Evolutionary conservation across 1,284 basidiomycete genomes (phyloP), one percentile per base, ranked within the genome.

Genomic region (Microbotryomycetes sp.): DNA sequence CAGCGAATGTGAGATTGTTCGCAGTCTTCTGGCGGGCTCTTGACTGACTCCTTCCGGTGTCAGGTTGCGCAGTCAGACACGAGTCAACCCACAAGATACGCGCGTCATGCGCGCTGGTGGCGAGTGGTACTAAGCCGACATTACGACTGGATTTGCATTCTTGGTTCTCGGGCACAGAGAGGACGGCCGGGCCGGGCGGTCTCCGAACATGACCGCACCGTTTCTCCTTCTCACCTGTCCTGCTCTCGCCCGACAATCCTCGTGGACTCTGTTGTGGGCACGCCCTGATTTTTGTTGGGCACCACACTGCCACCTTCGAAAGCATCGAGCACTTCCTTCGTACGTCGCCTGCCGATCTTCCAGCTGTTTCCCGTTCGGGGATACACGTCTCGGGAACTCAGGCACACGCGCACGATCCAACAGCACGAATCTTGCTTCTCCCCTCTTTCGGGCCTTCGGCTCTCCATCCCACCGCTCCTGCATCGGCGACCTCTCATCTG

Each of bases 1-100:
- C 66, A 67, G 58, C 49, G 66, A 47, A 65, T 65, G 66, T 59
- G 28, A 45, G 60, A 49, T n/a, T 46, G 3, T 5, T 26, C 23
- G 15, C 4, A 24, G 6, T 16, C 21, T 16, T 16, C 6, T 24
- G 26, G 15, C 4, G 24, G 13, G 48, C 4, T 27, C 18, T 23
- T 27, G 15, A 13, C 16, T 7, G 4, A 13, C 3, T 26, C 23
- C 3, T 3, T 28, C 28, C 4, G 9, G 4, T 52, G 50, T 3
- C 50, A 65, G 63, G 63, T 62, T 67, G 23, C 63, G 66, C 54
- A 62, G 60, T 23, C 66, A 67, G 57, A 67, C 66, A 13, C 60
- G 66, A 18, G 61, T 56, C 52, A 57, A 59, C 24, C 62, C 61
- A 47, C 56, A 62, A 47, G 28, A 48, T 24, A 46, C 52, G 28